phyloP scores from a whole-genome alignment of 257 asterid genomes.

The Forsythia suspensa region DNA sequence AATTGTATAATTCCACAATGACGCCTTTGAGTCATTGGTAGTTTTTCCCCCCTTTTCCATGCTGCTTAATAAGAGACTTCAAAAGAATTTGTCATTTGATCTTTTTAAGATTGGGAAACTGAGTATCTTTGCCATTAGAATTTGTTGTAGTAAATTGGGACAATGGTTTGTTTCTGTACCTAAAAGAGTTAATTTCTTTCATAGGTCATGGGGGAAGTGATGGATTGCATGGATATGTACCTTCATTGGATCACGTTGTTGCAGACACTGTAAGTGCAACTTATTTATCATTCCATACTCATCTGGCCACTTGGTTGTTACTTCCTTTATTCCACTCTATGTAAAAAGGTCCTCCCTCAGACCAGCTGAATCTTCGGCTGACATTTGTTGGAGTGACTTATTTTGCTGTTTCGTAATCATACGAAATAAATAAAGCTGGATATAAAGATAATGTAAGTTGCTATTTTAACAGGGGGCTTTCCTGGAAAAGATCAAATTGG shows the following conservation, averaged over 20 bases:
- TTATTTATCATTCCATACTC: background rate
- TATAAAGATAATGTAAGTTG: constrained; percentile 16
- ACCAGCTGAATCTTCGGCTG: background rate
- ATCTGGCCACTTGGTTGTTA: background rate
- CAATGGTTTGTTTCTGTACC: background rate
- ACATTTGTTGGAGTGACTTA: background rate
- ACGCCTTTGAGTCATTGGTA: background rate
- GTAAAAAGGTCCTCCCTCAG: background rate
- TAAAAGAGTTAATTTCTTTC: constrained; percentile 16
- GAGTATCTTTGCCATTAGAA: background rate
- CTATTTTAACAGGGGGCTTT: constrained; percentile 57
- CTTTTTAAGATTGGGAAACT: constrained; percentile 2
- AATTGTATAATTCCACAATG: background rate
- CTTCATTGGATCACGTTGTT: constrained; percentile 95
- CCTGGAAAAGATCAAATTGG: constrained; percentile 67
- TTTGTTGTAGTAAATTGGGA: background rate
- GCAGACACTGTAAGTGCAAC: constrained; percentile 84
- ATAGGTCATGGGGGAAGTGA: constrained; percentile 99
- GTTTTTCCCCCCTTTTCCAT: background rate
- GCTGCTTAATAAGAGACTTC: constrained; percentile 2
- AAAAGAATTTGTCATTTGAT: background rate
- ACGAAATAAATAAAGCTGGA: constrained; percentile 1
- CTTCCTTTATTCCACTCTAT: background rate
- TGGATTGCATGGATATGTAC: constrained; percentile 99
- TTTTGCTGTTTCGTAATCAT: background rate